Evolutionary conservation across 495 filamentous ascomycete species (phyloP), one percentile per base, ranked within the genome.

Genomic region (Viridothelium virens): DNA sequence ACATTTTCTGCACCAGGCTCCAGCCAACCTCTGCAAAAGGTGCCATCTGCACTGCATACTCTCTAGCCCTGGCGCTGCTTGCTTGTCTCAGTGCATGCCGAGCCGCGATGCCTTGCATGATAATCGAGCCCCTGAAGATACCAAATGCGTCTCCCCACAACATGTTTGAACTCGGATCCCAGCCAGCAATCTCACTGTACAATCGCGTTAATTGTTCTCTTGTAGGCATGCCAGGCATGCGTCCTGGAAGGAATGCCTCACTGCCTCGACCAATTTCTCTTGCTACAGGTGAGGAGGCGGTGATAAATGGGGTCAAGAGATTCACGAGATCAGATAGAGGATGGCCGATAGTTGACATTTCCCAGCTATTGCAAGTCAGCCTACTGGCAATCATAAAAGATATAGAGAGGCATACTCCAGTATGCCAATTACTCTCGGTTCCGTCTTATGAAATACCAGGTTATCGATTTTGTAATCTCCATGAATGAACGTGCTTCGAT

Each of bases 381-480:
- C 64, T 38, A 64, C n/a, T 50, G 63, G 50, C 1, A 9, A 18
- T 31, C 9, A 62, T 38, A 62, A 33, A 4, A 4, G 7, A 18
- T 38, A 12, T 2, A 59, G 12, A 31, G 18, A 64, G 34, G 53
- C 86, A 77, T 73, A 88, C 83, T 98, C 94, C 6, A 97, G 78
- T 61, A 97, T 91, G 5, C 92, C 94, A 77, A 97, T 92, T 11
- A 97, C 92, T 59, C 86, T 76, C 12, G 94, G 85, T 76, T 95
- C 91, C 0, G 86, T 92, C 77, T 89, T 86, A 77, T 96, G 91
- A 75, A 93, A 98, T 56, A 98, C 89, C 66, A 97, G 78, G 71
- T 98, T 98, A 75, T 98, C 94, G 72, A 98, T 93, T 78, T 98
- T 98, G 79, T 93, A 98, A 72, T 98, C 94, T 36, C 94, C 94